Evolutionary conservation across 2,329 filamentous ascomycete species (phyloP).

Genomic region (Diaporthe sp.): DNA sequence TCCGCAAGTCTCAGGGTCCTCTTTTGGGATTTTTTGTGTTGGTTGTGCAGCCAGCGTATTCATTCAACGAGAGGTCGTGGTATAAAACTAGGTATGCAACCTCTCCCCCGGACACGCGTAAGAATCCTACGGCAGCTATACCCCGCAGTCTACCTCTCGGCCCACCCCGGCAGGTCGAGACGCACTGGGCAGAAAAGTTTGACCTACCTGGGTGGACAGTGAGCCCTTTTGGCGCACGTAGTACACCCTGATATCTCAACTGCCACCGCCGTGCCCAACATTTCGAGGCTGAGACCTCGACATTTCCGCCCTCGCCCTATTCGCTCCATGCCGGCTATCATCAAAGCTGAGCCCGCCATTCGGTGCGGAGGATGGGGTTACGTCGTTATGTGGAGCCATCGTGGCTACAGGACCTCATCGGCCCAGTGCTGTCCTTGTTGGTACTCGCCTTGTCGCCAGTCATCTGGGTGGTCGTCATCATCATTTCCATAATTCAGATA

Average conservation of each 20-base stretch:
- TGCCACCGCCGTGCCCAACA: not conserved
- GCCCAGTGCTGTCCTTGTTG: not conserved
- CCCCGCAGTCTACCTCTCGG: not conserved
- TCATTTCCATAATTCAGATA: not conserved
- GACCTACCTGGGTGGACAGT: not conserved
- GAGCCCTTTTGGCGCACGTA: too few species aligned
- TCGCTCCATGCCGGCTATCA: not conserved
- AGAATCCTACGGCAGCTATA: not conserved
- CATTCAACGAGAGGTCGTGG: too few species aligned
- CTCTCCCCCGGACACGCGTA: not conserved
- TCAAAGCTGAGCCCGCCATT: not conserved
- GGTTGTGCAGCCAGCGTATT: too few species aligned
- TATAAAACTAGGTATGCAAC: not conserved
- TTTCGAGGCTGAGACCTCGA: not conserved
- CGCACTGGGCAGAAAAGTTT: not conserved
- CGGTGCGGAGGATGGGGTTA: not conserved
- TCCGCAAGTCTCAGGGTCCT: too few species aligned
- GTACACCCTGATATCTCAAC: not conserved
- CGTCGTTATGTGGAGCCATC: not conserved
- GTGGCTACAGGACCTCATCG: not conserved
- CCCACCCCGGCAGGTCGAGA: not conserved
- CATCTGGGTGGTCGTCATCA: conserved; percentile 7
- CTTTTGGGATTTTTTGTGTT: too few species aligned
- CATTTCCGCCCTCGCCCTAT: not conserved
- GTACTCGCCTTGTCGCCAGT: not conserved